Base-by-base conservation (phyloP, 2,329 filamentous ascomycete species). In the Exophiala spinifera region DNA sequence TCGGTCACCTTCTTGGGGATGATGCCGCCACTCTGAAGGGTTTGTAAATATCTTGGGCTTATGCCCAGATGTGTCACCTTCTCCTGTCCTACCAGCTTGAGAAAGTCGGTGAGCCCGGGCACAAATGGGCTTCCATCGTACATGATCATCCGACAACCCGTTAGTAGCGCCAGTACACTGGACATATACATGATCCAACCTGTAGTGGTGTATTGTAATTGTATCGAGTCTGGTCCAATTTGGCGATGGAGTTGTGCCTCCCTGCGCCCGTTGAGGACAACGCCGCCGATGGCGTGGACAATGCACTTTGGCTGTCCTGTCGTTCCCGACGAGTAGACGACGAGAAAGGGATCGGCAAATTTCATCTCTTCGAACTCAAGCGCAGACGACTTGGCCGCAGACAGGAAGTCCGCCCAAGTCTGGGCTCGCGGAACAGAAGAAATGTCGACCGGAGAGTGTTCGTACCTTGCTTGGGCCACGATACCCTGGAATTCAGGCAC, bases 241-340 rank as follows among this genome's bases (percentile, higher is more conserved):
- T 79, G 72, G 5, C 74, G 68, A 61, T 85, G 81, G 19, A 85
- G 65, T 19, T 66, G 69, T 1, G 73, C 75, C 67, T 95, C 89
- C 66, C 91, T 85, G 37, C 69, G 69, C 1, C 69, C 59, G 31
- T 66, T 71, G 39, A 74, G 56, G 14, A 73, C 50, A 11, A 71
- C 66, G 0, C 71, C 71, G 17, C 72, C 72, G 5, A 70, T 68
- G 0, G 83, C 85, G 68, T 95, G 90, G 2, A 92, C 88, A 59
- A 95, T 94, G 55, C 88, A 91, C 66, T 95, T 95, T 11, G 90
- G 90, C 17, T 81, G 83, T 3, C 90, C 89, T 0, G 90, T 95
- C 0, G 89, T 95, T 1, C 89, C 89, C 1, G 85, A 88, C 0
- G 86, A 82, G 65, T 90, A 95, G 55, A 86, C 88, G 33, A 95